Percentiles rank a stretch among this genome's conserved stretches.
These are phyloP conservation scores for Citrus mangshanensis DNA, from an alignment of 345 rosid genomes.

Conservation along the genomic window DNA sequence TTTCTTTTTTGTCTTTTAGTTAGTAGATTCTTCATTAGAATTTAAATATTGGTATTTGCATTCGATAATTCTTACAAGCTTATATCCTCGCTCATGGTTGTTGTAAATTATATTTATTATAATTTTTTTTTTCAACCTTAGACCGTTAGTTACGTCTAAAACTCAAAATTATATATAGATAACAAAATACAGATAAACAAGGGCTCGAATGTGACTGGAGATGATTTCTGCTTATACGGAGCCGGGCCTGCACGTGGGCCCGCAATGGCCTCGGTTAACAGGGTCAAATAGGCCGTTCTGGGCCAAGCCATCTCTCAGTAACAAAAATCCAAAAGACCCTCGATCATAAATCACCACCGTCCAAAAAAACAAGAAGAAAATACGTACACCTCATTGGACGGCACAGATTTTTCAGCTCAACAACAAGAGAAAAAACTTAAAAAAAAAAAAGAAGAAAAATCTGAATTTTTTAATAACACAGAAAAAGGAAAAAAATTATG, in stretches of 20 bases:
- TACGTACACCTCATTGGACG: neutral
- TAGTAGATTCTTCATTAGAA: too few species aligned
- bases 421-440: too few species aligned
- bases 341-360: neutral
- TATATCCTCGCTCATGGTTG: too few species aligned
- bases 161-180: too few species aligned
- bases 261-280: neutral
- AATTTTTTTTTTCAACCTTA: too few species aligned
- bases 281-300: neutral
- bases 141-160: neutral
- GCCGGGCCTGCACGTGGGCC: neutral
- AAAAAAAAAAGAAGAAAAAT: neutral
- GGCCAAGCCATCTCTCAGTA: neutral
- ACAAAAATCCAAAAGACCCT: neutral
- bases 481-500: neutral
- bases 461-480: neutral
- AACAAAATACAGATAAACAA: too few species aligned
- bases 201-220: neutral
- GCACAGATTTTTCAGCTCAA: neutral
- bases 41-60: too few species aligned
- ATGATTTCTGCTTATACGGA: neutral
- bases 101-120: too few species aligned
- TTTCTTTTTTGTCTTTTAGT: too few species aligned
- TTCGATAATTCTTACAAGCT: too few species aligned
- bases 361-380: neutral